Evolutionary conservation across 1,139 yeast genomes (phyloP), one percentile per base, ranked within the genome.

Genomic region (Magnusiomyces suaveolens): DNA sequence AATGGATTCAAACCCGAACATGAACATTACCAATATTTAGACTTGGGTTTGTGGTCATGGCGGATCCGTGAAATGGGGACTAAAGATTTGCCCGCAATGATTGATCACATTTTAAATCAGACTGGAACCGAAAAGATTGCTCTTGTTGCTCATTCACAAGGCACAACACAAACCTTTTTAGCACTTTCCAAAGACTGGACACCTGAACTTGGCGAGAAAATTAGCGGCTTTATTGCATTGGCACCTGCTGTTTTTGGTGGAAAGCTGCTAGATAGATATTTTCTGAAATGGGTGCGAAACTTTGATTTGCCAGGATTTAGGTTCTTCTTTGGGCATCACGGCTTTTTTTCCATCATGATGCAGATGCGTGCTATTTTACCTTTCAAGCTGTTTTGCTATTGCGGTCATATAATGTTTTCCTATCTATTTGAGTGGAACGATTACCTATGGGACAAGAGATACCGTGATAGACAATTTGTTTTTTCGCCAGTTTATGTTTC

Each of bases 191-290:
- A 73, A 48, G 77, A 81, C 66, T 75, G 79, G 54, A 69, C 71
- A 26, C 76, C 76, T 33, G 72, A 69, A 2, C 60, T 76, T 36
- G 72, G 72, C 25, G 53, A 59, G 50, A 81, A 81, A 60, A 67
- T 92, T 24, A 83, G 82, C 56, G 75, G 79, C 57, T 86, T 89
- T 64, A 74, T 86, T 51, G 87, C 94, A 0, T 70, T 92, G 54
- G 86, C 97, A 0, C 97, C 98, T 0, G 97, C 97, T 0, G 81
- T 87, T 1, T 92, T 80, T 65, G 94, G 95, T 0, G 97, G 97
- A 0, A 73, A 80, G 0, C 68, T 89, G 49, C 73, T 90, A 43
- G 70, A 78, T 68, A 63, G 72, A 18, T 67, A 72, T 69, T 84
- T 82, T 62, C 75, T 85, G 64, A 75, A 76, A 56, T 63, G 68